Base-by-base conservation (phyloP, 2,329 filamentous ascomycete genomes). In the Pseudogymnoascus sp. region DNA sequence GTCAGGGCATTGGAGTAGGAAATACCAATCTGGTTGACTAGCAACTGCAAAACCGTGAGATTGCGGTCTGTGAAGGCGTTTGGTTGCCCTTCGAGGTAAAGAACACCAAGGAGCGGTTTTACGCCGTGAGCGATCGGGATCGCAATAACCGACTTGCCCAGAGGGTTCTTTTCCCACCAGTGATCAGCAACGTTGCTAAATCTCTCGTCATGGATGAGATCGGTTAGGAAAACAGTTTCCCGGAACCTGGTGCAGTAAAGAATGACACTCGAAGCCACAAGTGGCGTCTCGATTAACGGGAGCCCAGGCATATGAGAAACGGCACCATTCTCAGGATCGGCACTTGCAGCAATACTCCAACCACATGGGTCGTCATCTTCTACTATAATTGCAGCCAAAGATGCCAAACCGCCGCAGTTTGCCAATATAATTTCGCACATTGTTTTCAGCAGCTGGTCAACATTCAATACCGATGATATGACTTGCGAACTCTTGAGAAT, bases 401-500 rank as follows among this genome's bases (percentile, higher is more conserved):
- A 87, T 7, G 87, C 88, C 6, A 83, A 79, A 32, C 83, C 82
- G 38, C 88, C 88, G 59, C 88, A 91, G 0, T 87, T 90, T 66
- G 91, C 87, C 25, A 92, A 73, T 57, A 92, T 90, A 64, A 92
- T 89, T 64, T 90, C 85, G 66, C 88, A 90, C 84, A 93, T 90
- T 41, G 89, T 91, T 68, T 87, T 86, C 63, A 92, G 79, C 3
- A 93, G 79, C 67, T 87, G 82, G 65, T 92, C 88, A 11, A 92
- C 83, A 65, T 88, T 82, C 9, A 93, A 74, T 58, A 91, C 87
- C 14, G 88, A 91, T 4, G 89, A 92, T 43, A 93, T 86, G 43
- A 92, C 82, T 70, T 91, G 89, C 8, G 87, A 91, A 2, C 87
- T 90, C 67, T 89, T 85, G 12, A 93, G 77, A 62, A 93, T 92